A percentile compares a stretch with the other conserved stretches of the same genome.
Conservation (phyloP, 139 green algal genomes). For the Eudorina sp. region DNA sequence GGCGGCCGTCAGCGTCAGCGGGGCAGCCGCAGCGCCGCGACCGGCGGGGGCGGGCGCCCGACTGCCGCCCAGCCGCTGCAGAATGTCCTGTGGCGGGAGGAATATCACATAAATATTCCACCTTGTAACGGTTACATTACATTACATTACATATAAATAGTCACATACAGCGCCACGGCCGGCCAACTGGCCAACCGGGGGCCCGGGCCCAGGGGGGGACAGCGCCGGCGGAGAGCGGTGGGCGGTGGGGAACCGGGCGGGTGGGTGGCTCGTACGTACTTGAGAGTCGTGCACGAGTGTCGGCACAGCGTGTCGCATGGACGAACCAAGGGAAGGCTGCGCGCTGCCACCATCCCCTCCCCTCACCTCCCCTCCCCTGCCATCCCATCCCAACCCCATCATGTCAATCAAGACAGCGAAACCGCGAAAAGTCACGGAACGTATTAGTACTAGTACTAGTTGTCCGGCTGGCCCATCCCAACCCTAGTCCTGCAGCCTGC, state of each 20-base stretch:
- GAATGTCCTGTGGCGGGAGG: constrained; percentile 29
- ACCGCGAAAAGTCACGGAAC: too few relatives aligned
- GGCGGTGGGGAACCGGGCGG: too few relatives aligned
- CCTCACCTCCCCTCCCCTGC: too few relatives aligned
- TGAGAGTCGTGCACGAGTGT: too few relatives aligned
- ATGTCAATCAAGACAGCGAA: too few relatives aligned
- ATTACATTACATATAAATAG: neutral
- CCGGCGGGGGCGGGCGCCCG: neutral
- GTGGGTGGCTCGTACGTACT: too few relatives aligned
- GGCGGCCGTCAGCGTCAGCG: neutral
- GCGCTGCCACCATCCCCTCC: too few relatives aligned
- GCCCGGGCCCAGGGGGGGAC: neutral
- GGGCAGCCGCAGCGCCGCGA: neutral
- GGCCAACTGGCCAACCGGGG: neutral
- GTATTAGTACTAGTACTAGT: too few relatives aligned
- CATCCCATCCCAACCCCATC: too few relatives aligned
- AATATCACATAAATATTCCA: too few relatives aligned
- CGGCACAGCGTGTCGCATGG: too few relatives aligned
- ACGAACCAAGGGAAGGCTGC: too few relatives aligned
- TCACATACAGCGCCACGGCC: neutral
- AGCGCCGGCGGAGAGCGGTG: neutral
- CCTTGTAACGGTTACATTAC: neutral
- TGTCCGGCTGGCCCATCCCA: neutral
- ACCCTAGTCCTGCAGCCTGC: neutral
- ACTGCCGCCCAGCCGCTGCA: constrained; percentile 9